These are phyloP conservation scores for Russula sp. DNA, from an alignment of 768 basidiomycete genomes.

Conservation along the genomic window DNA sequence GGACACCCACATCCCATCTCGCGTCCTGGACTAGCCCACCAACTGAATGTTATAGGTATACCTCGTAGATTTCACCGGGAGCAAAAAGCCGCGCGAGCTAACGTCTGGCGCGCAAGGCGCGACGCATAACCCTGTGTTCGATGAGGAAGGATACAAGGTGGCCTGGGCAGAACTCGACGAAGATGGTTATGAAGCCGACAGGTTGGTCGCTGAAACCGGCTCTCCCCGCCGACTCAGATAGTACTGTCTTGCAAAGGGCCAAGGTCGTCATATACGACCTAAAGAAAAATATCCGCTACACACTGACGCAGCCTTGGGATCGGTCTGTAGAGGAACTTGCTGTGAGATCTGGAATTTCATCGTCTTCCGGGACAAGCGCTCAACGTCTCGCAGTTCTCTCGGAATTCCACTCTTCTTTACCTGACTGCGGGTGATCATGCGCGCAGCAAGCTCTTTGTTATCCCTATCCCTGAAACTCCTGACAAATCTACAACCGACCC, in stretches of 20 bases:
- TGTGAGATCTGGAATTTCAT: conserved; percentile 40
- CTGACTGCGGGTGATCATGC: conserved; percentile 77
- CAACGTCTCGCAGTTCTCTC: conserved; percentile 57
- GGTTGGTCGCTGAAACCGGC: conserved; percentile 39
- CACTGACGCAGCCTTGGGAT: conserved; percentile 83
- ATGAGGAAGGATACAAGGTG: conserved; percentile 59
- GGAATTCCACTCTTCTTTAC: conserved; percentile 65
- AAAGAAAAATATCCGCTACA: conserved; percentile 61
- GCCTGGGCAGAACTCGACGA: conserved; percentile 87
- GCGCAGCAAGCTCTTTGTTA: conserved; percentile 65
- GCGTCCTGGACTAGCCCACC: background rate
- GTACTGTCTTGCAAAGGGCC: conserved; percentile 43
- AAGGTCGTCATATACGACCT: conserved; percentile 82
- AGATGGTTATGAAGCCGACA: conserved; percentile 89
- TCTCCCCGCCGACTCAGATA: background rate
- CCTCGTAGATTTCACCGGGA: conserved; percentile 56
- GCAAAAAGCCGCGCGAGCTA: conserved; percentile 55
- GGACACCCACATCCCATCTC: conserved; percentile 2
- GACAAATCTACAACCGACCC: conserved; percentile 52
- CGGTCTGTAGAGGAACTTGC: conserved; percentile 63
- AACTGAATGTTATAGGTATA: conserved; percentile 52
- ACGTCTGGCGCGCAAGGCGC: conserved; percentile 87
- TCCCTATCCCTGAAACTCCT: conserved; percentile 68
- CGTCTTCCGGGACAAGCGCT: background rate
- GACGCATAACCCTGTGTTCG: conserved; percentile 70